Evolutionary conservation across 1,284 basidiomycete species (phyloP).

Genomic region (Apiotrichum porosum): DNA sequence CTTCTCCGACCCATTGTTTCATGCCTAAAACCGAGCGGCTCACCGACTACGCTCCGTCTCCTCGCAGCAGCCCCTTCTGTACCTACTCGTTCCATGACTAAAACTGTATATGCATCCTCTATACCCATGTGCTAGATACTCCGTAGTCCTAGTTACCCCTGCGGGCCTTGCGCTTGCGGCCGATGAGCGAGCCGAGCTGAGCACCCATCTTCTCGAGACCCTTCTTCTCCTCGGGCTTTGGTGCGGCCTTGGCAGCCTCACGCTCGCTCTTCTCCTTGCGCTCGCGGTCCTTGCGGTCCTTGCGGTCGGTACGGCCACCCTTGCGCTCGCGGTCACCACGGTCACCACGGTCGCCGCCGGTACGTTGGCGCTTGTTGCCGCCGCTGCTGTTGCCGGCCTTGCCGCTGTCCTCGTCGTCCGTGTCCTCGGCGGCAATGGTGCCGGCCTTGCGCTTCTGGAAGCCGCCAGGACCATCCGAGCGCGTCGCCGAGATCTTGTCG

Average conservation of each 20-base stretch:
- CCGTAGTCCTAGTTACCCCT: conserved; percentile 10
- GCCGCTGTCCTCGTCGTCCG: conserved; percentile 24
- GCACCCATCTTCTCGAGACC: conserved; percentile 44
- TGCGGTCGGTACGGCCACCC: neutral
- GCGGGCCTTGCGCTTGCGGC: conserved; percentile 44
- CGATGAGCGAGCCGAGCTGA: conserved; percentile 47
- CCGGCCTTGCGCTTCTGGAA: conserved; percentile 21
- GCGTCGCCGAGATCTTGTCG: conserved; percentile 33
- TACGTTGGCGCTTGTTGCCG: neutral
- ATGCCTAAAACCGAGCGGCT: too few relatives aligned
- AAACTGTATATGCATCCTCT: neutral
- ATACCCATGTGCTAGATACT: too few relatives aligned
- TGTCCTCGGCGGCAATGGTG: conserved; percentile 18
- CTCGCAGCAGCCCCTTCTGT: too few relatives aligned
- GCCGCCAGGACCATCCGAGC: conserved; percentile 7
- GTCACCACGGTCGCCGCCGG: conserved; percentile 1
- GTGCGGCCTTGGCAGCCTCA: neutral
- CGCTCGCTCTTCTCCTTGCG: neutral
- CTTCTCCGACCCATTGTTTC: too few relatives aligned
- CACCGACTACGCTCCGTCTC: too few relatives aligned
- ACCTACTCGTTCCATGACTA: neutral
- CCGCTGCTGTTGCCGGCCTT: neutral
- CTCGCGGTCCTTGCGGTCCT: neutral
- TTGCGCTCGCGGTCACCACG: conserved; percentile 2
- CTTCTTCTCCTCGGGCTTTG: conserved; percentile 26